Conservation (phyloP, 148 eudicot genomes). For the Rhododendron ferrugineum region DNA sequence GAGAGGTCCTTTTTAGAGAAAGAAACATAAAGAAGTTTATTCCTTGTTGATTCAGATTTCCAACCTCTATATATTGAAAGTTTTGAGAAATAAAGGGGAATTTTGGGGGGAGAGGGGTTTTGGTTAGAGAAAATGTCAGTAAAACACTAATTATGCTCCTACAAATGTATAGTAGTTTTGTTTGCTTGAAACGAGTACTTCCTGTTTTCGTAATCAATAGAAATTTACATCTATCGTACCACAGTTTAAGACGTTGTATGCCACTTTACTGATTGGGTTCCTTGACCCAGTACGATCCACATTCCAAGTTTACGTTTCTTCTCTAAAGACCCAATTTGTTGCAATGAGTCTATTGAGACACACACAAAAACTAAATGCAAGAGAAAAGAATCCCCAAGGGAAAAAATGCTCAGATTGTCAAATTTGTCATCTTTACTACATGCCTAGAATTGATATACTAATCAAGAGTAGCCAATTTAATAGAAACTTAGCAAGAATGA, state of each 20-base stretch:
- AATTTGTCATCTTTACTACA: background rate
- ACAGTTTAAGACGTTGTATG: background rate
- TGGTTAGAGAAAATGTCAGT: too few species aligned
- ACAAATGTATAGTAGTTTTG: background rate
- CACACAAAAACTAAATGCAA: background rate
- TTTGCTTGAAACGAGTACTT: too few species aligned
- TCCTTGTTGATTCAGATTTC: background rate
- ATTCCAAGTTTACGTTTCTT: too few species aligned
- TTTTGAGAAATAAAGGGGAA: background rate
- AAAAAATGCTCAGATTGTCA: background rate
- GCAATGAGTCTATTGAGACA: too few species aligned
- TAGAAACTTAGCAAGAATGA: background rate
- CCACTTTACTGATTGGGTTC: background rate
- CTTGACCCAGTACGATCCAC: background rate
- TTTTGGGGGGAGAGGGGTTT: too few species aligned
- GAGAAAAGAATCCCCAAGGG: background rate
- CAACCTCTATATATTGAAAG: background rate
- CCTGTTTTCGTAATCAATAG: background rate
- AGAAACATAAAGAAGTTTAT: background rate
- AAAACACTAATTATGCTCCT: background rate
- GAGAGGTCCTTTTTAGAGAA: background rate
- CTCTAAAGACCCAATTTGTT: too few species aligned
- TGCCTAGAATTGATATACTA: background rate
- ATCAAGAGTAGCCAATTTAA: background rate
- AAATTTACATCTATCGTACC: background rate